phyloP scores from a whole-genome alignment of 2,329 filamentous ascomycete species.

The Trichoderma citrinoviride region DNA sequence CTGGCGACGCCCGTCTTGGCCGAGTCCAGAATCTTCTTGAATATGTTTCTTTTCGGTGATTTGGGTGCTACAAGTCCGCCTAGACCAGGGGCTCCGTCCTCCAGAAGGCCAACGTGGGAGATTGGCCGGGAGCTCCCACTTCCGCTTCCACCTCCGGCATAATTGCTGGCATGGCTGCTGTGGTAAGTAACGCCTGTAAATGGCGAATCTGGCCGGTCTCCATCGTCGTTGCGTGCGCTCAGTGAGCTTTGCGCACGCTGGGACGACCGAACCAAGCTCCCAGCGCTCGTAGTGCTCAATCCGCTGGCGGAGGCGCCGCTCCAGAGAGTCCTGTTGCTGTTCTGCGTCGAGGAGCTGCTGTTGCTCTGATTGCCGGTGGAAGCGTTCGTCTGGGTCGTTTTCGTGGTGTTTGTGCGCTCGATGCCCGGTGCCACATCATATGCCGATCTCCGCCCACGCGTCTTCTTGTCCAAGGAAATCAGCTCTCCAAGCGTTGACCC shows the following conservation, averaged over 20 bases:
- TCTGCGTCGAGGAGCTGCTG: slow-evolving; percentile 71
- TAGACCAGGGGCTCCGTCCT: slow-evolving; percentile 66
- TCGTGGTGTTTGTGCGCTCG: slow-evolving; percentile 80
- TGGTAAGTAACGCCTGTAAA: slow-evolving; percentile 86
- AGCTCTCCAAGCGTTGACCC: slow-evolving; percentile 50
- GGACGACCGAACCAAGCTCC: slow-evolving; percentile 80
- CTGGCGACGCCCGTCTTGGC: slow-evolving; percentile 92
- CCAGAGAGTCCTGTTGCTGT: slow-evolving; percentile 85
- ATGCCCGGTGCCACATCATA: slow-evolving; percentile 73
- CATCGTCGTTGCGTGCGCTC: slow-evolving; percentile 56
- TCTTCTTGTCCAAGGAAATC: slow-evolving; percentile 43
- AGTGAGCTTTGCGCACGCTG: slow-evolving; percentile 63
- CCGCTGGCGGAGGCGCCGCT: slow-evolving; percentile 86
- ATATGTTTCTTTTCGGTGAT: slow-evolving; percentile 81
- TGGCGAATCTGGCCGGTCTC: slow-evolving; percentile 58
- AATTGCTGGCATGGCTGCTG: slow-evolving; percentile 72
- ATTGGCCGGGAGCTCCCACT: slow-evolving; percentile 50
- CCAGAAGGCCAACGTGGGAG: slow-evolving; percentile 64
- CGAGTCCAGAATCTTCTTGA: slow-evolving; percentile 91
- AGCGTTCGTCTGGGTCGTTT: slow-evolving; percentile 78
- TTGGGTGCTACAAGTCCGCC: slow-evolving; percentile 77
- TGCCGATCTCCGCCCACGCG: slow-evolving; percentile 68
- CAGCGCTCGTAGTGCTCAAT: slow-evolving; percentile 92
- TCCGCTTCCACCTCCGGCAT: slow-evolving; percentile 8
- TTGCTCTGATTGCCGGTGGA: slow-evolving; percentile 70